phyloP scores from a whole-genome alignment of 2,329 filamentous ascomycete genomes.

The Claviceps citrina region DNA sequence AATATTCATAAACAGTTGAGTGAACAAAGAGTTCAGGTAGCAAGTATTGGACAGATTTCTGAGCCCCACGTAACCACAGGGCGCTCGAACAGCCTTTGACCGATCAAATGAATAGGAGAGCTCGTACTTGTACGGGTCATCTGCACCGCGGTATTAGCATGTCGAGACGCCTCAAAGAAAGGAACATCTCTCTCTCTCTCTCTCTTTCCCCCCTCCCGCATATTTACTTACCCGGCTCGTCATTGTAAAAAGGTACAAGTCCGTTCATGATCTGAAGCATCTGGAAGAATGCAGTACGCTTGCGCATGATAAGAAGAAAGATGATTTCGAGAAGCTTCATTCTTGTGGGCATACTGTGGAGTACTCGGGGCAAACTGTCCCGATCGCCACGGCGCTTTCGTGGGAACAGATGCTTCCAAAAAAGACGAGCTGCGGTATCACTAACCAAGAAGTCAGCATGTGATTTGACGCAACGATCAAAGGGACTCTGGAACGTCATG shows the following conservation, averaged over 20 bases:
- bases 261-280: conserved; percentile 29
- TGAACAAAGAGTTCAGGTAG: conserved; percentile 88
- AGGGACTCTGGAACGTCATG: neutral
- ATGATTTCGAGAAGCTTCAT: conserved; percentile 46
- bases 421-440: conserved; percentile 27
- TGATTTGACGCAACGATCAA: neutral
- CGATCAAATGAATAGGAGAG: conserved; percentile 48
- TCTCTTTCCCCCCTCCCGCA: neutral
- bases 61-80: conserved; percentile 77
- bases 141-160: conserved; percentile 7
- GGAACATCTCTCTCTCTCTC: neutral
- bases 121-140: conserved; percentile 44
- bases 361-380: conserved; percentile 20
- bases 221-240: conserved; percentile 25
- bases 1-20: conserved; percentile 91
- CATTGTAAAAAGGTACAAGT: conserved; percentile 23
- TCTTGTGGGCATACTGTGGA: conserved; percentile 41
- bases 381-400: conserved; percentile 3
- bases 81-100: conserved; percentile 51
- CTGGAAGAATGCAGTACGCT: conserved; percentile 30
- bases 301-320: conserved; percentile 37
- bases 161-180: neutral
- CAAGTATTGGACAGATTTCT: conserved; percentile 89
- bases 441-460: conserved; percentile 9
- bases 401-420: conserved; percentile 54